phyloP scores from a whole-genome alignment of 2,329 filamentous ascomycete species.

The Beauveria sp. region DNA sequence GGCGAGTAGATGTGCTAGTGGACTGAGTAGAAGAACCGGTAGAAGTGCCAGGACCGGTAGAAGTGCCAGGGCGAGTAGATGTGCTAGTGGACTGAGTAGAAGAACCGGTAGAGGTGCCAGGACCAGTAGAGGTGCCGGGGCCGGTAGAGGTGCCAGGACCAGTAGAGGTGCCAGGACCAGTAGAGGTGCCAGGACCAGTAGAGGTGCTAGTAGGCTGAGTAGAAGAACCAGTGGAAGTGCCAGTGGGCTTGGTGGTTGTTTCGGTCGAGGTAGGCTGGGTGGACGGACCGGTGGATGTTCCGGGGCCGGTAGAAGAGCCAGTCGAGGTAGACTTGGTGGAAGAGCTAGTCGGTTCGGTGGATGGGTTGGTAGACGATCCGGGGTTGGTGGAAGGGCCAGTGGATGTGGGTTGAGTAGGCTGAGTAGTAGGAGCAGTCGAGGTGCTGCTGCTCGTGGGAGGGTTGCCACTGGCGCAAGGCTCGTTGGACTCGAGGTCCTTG shows the following conservation, averaged over 20 bases:
- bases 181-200: constrained; percentile 6
- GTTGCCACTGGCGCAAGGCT: constrained; percentile 37
- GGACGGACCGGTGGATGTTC: constrained; percentile 2
- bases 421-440: constrained; percentile 7
- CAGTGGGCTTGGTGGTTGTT: constrained; percentile 10
- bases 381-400: background rate
- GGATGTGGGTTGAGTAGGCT: constrained; percentile 1
- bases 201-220: background rate
- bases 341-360: constrained; percentile 7
- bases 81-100: background rate
- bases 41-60: background rate
- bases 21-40: too few relatives aligned
- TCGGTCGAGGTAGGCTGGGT: background rate
- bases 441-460: constrained; percentile 20
- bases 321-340: constrained; percentile 7
- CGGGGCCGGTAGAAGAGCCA: constrained; percentile 10
- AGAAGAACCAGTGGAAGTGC: constrained; percentile 6
- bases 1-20: too few relatives aligned
- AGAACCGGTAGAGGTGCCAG: constrained; percentile 1
- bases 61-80: background rate
- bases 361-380: background rate
- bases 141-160: background rate
- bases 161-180: constrained; percentile 1
- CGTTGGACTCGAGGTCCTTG: constrained; percentile 38
- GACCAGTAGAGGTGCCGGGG: background rate